Evolutionary conservation across 1,284 basidiomycete genomes (phyloP).

Genomic region (Vanrija sp.): DNA sequence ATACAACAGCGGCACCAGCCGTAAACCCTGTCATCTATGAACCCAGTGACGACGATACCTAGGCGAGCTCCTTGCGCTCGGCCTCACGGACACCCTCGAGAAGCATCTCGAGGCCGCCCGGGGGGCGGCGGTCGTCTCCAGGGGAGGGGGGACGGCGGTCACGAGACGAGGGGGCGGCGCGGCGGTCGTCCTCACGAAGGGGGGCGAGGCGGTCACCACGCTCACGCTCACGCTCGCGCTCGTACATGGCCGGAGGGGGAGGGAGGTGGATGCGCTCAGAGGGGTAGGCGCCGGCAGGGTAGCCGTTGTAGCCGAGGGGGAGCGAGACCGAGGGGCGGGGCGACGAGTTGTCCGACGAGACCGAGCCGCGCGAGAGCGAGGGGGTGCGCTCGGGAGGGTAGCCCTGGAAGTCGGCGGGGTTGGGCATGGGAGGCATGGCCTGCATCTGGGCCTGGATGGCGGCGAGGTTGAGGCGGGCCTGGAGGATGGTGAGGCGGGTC

Average conservation of each 20-base stretch:
- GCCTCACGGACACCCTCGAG: slow-evolving; percentile 22
- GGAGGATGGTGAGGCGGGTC: slow-evolving; percentile 44
- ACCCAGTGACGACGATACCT: neutral
- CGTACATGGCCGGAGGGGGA: slow-evolving; percentile 4
- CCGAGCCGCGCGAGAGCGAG: slow-evolving; percentile 4
- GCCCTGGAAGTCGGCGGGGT: neutral
- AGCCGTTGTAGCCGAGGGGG: neutral
- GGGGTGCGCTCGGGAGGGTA: slow-evolving; percentile 13
- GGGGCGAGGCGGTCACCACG: slow-evolving; percentile 1
- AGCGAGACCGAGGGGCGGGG: neutral
- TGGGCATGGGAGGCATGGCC: neutral
- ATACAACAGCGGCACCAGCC: too few relatives aligned
- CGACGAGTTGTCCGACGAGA: neutral
- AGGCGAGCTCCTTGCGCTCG: slow-evolving; percentile 17
- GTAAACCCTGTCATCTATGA: too few relatives aligned
- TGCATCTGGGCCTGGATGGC: slow-evolving; percentile 18
- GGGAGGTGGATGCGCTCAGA: slow-evolving; percentile 12
- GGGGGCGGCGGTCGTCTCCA: neutral
- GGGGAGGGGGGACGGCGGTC: neutral
- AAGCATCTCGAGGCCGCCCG: slow-evolving; percentile 20
- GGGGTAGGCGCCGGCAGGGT: too few relatives aligned
- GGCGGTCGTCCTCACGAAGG: neutral
- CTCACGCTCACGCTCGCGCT: neutral
- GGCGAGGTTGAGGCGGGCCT: slow-evolving; percentile 35
- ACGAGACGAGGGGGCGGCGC: slow-evolving; percentile 1